Evolutionary conservation across 768 basidiomycete species (phyloP).

Genomic region (Trametes maxima): DNA sequence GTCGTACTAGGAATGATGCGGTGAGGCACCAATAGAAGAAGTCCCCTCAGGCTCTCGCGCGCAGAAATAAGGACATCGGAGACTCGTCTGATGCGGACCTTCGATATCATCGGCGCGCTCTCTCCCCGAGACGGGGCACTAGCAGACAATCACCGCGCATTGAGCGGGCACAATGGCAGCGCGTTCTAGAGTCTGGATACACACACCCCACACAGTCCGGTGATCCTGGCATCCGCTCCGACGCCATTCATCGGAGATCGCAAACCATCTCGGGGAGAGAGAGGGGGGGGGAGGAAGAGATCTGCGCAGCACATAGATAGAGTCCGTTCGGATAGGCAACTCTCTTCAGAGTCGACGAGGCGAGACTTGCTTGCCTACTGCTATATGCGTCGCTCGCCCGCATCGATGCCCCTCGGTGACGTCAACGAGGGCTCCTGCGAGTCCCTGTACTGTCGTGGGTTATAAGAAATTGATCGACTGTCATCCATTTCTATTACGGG

Average conservation of each 20-base stretch:
- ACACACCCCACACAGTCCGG: too few species aligned
- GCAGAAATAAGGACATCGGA: background rate
- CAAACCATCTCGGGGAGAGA: conserved; percentile 2
- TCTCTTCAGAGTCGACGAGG: background rate
- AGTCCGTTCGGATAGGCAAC: background rate
- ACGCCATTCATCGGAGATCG: conserved; percentile 7
- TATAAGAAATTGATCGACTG: too few species aligned
- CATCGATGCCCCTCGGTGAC: conserved; percentile 8
- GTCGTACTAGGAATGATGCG: conserved; percentile 8
- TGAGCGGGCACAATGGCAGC: background rate
- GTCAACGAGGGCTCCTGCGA: conserved; percentile 3
- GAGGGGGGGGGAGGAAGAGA: background rate
- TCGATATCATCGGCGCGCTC: conserved; percentile 6
- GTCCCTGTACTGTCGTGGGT: too few species aligned
- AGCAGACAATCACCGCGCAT: background rate
- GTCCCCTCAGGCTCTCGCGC: background rate
- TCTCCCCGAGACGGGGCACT: background rate
- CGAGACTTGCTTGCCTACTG: background rate
- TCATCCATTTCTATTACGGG: too few species aligned
- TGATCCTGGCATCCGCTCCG: background rate
- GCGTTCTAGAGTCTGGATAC: background rate
- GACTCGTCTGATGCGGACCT: background rate
- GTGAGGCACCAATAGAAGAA: background rate
- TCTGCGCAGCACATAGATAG: conserved; percentile 9
- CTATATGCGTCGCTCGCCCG: background rate